phyloP scores from a whole-genome alignment of 1,284 basidiomycete genomes.

The Laetiporus sulphureus region DNA sequence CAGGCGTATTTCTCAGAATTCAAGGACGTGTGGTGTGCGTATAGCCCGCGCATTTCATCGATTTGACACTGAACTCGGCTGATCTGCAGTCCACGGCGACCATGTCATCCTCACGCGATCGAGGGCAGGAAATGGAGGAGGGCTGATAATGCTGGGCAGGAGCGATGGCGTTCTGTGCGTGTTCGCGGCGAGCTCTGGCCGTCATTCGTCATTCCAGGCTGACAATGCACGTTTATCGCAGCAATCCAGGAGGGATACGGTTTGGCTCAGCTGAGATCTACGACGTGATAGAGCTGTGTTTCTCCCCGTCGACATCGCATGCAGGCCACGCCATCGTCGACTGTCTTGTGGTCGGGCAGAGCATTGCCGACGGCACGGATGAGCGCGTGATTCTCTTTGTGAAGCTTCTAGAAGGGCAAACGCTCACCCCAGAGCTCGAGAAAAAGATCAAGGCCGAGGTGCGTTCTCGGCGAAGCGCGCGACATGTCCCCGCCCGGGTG shows the following conservation, averaged over 20 bases:
- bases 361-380: slow-evolving; percentile 63
- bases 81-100: slow-evolving; percentile 62
- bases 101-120: slow-evolving; percentile 67
- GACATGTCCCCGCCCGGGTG: slow-evolving; percentile 70
- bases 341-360: slow-evolving; percentile 72
- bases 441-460: slow-evolving; percentile 59
- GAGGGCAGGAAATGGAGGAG: slow-evolving; percentile 63
- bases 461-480: slow-evolving; percentile 57
- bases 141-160: slow-evolving; percentile 78
- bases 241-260: slow-evolving; percentile 77
- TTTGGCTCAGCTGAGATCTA: slow-evolving; percentile 87
- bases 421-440: slow-evolving; percentile 46
- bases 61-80: slow-evolving; percentile 2
- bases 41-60: slow-evolving; percentile 6
- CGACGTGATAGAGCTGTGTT: slow-evolving; percentile 68
- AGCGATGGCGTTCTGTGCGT: slow-evolving; percentile 77
- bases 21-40: slow-evolving; percentile 72
- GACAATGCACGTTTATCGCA: slow-evolving; percentile 1
- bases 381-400: slow-evolving; percentile 83
- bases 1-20: slow-evolving; percentile 76
- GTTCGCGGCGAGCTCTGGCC: too few species aligned
- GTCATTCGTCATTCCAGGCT: not conserved
- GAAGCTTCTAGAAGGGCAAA: slow-evolving; percentile 52
- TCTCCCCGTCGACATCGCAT: slow-evolving; percentile 34
- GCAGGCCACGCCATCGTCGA: slow-evolving; percentile 52